phyloP scores from a whole-genome alignment of 345 rosid species.

The Euphorbia tirucalli region DNA sequence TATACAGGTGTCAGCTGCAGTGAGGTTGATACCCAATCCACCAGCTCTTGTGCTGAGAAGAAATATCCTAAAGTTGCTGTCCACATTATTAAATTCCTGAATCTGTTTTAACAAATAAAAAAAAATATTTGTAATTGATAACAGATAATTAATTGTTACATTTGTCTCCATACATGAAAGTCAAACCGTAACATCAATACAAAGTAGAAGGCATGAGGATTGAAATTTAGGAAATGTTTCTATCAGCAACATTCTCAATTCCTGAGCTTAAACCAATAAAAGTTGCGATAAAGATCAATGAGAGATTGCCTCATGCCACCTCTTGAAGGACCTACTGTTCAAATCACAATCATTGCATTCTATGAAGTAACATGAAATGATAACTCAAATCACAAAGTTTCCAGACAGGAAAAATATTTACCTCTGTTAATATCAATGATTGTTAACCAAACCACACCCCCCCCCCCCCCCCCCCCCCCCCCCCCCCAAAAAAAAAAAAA shows the following conservation, averaged over 20 bases:
- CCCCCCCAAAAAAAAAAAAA: too few relatives aligned
- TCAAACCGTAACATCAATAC: background rate
- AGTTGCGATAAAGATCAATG: background rate
- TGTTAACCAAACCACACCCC: background rate
- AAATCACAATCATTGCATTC: background rate
- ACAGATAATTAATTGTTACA: background rate
- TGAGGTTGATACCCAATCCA: conserved; percentile 96
- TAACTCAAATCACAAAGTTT: background rate
- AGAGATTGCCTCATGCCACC: background rate
- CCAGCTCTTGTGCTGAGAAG: conserved; percentile 97
- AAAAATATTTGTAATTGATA: background rate
- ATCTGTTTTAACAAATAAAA: conserved; percentile 46
- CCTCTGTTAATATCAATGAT: background rate
- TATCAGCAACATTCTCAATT: background rate
- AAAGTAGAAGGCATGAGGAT: background rate
- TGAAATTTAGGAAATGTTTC: background rate
- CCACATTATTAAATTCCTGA: conserved; percentile 66
- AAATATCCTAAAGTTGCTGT: conserved; percentile 65
- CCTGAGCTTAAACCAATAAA: background rate
- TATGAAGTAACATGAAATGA: background rate
- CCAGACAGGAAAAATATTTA: background rate
- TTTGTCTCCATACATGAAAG: background rate
- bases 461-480: too few relatives aligned
- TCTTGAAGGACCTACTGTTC: background rate
- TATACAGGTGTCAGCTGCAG: conserved; percentile 94